Evolutionary conservation across 225 moss, liverwort and hornwort species (phyloP), one percentile per base, ranked within the genome.

Genomic region (Marchantia paleacea): DNA sequence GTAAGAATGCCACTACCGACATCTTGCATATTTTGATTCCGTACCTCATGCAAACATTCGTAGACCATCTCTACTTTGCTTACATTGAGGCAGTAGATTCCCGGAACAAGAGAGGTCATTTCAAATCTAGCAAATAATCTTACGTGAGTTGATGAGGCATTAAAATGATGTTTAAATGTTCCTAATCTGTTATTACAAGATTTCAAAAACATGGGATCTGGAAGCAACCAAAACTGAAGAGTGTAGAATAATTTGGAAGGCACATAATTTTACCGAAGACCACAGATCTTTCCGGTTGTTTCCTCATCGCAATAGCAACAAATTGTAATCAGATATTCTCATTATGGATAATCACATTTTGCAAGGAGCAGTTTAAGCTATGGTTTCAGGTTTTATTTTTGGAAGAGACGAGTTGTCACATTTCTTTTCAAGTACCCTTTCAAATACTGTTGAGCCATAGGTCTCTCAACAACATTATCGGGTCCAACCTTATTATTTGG

Each of bases 241-340:
- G 50, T 72, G 72, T 72, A 51, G 9, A 72, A 72, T 20, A 72
- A 52, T 72, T 51, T 72, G 22, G 22, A 11, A 72, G 51, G n/a
- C 19, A 12, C 51, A 70, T 6, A 24, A 72, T 24, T 72, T 10
- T 51, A 72, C 9, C 51, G 51, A n/a, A 10, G 31, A 72, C 22
- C 51, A 7, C 22, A 51, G 10, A 1, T 13, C 39, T 69, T 39
- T 39, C 39, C 69, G 31, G 69, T 22, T 12, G 9, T 26, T 28
- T 29, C 11, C 28, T 28, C 66, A 12, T 28, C 19, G 12, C 28
- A 28, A 13, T 29, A 28, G 12, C 66, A 24, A 26, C 66, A 28
- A 61, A 25, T 13, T 29, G 29, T 28, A 10, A 9, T 66, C 8
- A 25, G 39, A 39, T 39, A 39, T 5, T 2, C 39, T 39, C 39